Base-by-base conservation (phyloP, 768 basidiomycete genomes). In the Tricholoma furcatifolium region DNA sequence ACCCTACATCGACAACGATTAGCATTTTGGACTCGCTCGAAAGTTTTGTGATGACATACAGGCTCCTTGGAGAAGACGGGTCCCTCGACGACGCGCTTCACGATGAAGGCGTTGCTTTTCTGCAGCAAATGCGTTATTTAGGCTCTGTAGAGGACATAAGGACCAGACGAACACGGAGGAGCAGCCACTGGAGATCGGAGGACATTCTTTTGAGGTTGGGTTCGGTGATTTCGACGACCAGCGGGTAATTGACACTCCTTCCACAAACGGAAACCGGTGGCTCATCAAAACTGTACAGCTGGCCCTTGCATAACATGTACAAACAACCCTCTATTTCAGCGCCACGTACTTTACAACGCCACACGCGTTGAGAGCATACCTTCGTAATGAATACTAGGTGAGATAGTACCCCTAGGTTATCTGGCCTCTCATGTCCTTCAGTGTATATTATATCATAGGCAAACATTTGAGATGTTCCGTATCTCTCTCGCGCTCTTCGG, bases 111-210 rank as follows among this genome's bases (percentile, higher is more conserved):
- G 81, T 87, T 93, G 77, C 80, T 75, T 63, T 88, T 84, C 88
- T 94, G 67, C 11, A 55, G 55, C 51, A 50, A 23, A 45, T 55
- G 34, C 51, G 54, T n/a, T 5, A 36, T 21, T 20, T 23, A 12
- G 6, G 38, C 7, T 12, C 7, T 32, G 20, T 6, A 53, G 39
- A 8, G 35, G 14, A 36, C 11, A 6, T 20, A 44, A n/a, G 20
- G 3, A 35, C 31, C 9, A 47, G 41, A 83, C 87, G 67, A 66
- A 91, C 90, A 67, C 90, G 90, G 70, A 91, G 73, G 57, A 96
- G 87, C 69, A 93, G 86, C 93, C 93, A 96, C 77, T 94, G 82
- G 72, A 96, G 90, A 71, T 95, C 92, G 77, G 75, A 67, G 65
- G 91, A 91, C 91, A 93, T 93, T 68, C 73, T 38, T 38, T 38